Evolutionary conservation across 2,329 filamentous ascomycete genomes (phyloP).

Genomic region (Fusarium buharicum): DNA sequence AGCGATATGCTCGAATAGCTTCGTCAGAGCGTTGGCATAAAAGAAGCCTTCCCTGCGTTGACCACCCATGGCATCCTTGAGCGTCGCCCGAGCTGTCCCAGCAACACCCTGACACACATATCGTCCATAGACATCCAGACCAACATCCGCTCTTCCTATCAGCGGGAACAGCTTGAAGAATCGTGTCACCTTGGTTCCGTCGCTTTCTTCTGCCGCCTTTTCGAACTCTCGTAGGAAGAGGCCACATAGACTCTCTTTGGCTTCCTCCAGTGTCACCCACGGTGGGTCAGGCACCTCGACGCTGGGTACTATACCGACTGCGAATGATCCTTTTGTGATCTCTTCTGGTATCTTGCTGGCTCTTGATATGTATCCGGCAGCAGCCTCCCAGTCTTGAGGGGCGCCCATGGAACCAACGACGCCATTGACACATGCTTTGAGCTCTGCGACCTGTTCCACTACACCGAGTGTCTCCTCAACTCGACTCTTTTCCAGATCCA

Average conservation of each 20-base stretch:
- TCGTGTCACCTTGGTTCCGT: slow-evolving; percentile 87
- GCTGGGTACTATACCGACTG: slow-evolving; percentile 91
- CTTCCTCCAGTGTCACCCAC: slow-evolving; percentile 84
- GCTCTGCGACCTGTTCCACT: slow-evolving; percentile 94
- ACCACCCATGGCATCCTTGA: slow-evolving; percentile 72
- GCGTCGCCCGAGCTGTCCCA: slow-evolving; percentile 79
- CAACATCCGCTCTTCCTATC: slow-evolving; percentile 88
- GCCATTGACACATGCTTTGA: slow-evolving; percentile 95
- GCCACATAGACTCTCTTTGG: slow-evolving; percentile 87
- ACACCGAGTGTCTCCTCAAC: slow-evolving; percentile 91
- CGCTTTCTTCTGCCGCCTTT: slow-evolving; percentile 85
- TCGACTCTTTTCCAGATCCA: slow-evolving; percentile 90
- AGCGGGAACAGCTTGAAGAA: slow-evolving; percentile 99
- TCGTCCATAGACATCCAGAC: slow-evolving; percentile 91
- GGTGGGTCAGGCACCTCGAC: slow-evolving; percentile 95
- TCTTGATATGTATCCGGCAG: slow-evolving; percentile 86
- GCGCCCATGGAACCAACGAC: slow-evolving; percentile 97
- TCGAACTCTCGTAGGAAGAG: slow-evolving; percentile 96
- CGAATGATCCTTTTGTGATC: slow-evolving; percentile 86
- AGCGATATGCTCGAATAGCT: slow-evolving; percentile 96
- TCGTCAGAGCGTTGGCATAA: slow-evolving; percentile 89
- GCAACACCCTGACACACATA: slow-evolving; percentile 98
- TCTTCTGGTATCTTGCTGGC: slow-evolving; percentile 82
- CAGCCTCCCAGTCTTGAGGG: slow-evolving; percentile 98
- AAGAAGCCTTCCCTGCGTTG: slow-evolving; percentile 80